These are phyloP conservation scores for Fusarium setosum DNA, from an alignment of 2,329 filamentous ascomycete species.

Conservation along the genomic window DNA sequence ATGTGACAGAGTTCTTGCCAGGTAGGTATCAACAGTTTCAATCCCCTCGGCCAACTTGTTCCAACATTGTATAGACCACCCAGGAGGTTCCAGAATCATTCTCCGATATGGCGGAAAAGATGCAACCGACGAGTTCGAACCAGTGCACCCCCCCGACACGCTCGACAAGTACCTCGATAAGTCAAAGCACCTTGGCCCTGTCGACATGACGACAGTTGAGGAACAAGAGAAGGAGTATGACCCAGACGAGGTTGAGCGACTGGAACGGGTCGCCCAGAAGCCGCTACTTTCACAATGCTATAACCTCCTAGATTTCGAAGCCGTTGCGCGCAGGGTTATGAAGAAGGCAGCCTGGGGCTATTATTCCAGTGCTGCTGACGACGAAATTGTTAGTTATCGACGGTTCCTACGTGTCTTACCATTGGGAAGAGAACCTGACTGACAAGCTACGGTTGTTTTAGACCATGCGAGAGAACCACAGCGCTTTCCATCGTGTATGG, in stretches of 20 bases:
- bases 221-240: neutral
- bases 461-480: constrained; percentile 95
- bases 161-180: neutral
- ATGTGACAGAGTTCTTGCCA: constrained; percentile 25
- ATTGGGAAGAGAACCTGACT: no score
- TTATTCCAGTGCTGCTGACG: constrained; percentile 24
- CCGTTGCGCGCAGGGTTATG: constrained; percentile 2
- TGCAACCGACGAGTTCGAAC: neutral
- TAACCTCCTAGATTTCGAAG: constrained; percentile 15
- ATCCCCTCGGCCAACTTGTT: neutral
- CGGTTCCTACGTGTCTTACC: neutral
- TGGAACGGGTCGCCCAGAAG: neutral
- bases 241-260: neutral
- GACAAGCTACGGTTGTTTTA: constrained; percentile 48
- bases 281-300: constrained; percentile 15
- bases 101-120: constrained; percentile 28
- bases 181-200: neutral
- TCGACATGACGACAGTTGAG: neutral
- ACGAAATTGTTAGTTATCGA: constrained; percentile 16
- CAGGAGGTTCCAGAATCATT: constrained; percentile 23
- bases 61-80: constrained; percentile 3
- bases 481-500: constrained; percentile 95
- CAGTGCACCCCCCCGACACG: neutral
- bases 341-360: constrained; percentile 21
- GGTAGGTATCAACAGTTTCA: neutral